Percentiles rank a stretch among this genome's conserved stretches.
These are phyloP conservation scores for Boletus reticulatus DNA, from an alignment of 768 basidiomycete species.

Conservation along the genomic window DNA sequence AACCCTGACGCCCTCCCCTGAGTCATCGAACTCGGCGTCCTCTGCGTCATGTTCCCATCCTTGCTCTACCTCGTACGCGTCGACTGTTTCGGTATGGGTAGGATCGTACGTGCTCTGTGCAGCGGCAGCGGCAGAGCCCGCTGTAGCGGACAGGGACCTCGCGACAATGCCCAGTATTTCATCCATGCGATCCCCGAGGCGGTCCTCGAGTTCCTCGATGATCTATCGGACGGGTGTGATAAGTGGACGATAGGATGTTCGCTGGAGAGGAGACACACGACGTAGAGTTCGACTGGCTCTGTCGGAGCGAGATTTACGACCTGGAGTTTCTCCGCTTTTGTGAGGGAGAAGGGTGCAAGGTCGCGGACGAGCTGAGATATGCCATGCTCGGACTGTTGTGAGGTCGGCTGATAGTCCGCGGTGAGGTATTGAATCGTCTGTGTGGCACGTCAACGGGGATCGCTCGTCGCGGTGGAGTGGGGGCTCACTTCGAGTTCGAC, in stretches of 20 bases:
- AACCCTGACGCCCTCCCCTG: conserved; percentile 61
- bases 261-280: conserved; percentile 50
- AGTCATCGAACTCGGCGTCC: conserved; percentile 62
- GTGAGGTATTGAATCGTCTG: conserved; percentile 87
- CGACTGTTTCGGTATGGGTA: not conserved
- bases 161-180: conserved; percentile 62
- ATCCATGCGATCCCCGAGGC: conserved; percentile 68
- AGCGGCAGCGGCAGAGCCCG: not conserved
- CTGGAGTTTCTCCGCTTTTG: conserved; percentile 90
- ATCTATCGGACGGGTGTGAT: conserved; percentile 50
- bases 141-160: conserved; percentile 31
- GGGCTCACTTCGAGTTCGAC: conserved; percentile 66
- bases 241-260: not conserved
- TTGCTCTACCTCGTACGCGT: conserved; percentile 25
- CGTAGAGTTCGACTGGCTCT: conserved; percentile 81
- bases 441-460: not conserved
- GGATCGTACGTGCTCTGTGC: not conserved
- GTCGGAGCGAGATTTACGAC: conserved; percentile 88
- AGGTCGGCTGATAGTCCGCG: conserved; percentile 68
- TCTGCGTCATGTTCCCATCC: conserved; percentile 40
- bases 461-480: not conserved
- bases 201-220: conserved; percentile 87
- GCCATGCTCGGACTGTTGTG: conserved; percentile 59
- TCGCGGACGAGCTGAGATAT: conserved; percentile 64
- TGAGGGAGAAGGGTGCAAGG: conserved; percentile 68